A percentile compares a stretch with the other conserved stretches of the same genome.
phyloP scores from a whole-genome alignment of 2,329 filamentous ascomycete genomes.

The Phialocephala subalpina region DNA sequence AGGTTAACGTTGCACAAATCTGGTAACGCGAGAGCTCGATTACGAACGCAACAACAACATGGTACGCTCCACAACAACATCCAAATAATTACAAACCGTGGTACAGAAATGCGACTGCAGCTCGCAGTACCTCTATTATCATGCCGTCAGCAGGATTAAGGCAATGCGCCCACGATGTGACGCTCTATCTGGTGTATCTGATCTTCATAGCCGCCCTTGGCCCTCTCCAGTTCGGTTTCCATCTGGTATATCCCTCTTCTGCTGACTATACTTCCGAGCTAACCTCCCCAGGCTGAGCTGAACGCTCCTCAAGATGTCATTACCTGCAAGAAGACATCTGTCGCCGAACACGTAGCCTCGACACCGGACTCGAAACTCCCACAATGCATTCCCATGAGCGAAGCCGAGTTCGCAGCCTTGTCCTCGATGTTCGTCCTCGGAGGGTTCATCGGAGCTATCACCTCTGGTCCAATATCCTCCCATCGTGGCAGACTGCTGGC shows the following conservation, averaged over 20 bases:
- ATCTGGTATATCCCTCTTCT: constrained; percentile 69
- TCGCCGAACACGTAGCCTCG: constrained; percentile 43
- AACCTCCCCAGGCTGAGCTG: constrained; percentile 75
- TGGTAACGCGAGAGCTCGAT: constrained; percentile 5
- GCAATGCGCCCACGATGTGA: constrained; percentile 55
- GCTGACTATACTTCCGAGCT: constrained; percentile 19
- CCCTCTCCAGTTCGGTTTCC: constrained; percentile 93
- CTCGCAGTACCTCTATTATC: neutral
- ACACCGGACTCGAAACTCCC: constrained; percentile 54
- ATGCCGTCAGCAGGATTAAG: constrained; percentile 43
- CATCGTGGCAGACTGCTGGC: constrained; percentile 76
- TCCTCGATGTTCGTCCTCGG: constrained; percentile 93
- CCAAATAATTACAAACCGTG: constrained; percentile 10
- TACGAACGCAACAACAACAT: constrained; percentile 9
- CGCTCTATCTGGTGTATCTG: constrained; percentile 79
- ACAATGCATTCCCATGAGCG: constrained; percentile 88
- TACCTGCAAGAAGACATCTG: constrained; percentile 75
- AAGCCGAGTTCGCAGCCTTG: constrained; percentile 82
- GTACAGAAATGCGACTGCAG: constrained; percentile 16
- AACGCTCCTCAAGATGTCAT: constrained; percentile 96
- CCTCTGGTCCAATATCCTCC: constrained; percentile 81
- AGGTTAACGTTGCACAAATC: constrained; percentile 15
- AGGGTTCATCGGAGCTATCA: constrained; percentile 83
- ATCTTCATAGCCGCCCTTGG: constrained; percentile 82
- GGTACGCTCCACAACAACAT: constrained; percentile 10